A percentile compares a stretch with the other conserved stretches of the same genome.
Evolutionary conservation across 768 basidiomycete genomes (phyloP).

Genomic region (Melanogaster broomeanus): DNA sequence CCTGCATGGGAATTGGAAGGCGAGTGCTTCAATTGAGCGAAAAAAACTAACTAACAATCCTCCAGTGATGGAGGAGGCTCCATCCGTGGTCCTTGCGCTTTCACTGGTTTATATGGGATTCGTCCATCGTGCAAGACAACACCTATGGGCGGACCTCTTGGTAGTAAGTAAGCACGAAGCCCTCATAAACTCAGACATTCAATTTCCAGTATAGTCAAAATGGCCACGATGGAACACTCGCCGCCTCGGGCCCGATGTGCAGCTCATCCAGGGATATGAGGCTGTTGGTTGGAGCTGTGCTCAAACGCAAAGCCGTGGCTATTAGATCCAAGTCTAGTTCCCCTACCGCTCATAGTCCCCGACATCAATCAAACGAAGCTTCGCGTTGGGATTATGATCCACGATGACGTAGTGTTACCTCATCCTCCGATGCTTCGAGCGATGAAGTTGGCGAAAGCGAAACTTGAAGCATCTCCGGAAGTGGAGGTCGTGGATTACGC

Average conservation of each 20-base stretch:
- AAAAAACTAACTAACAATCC: not conserved
- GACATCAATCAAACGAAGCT: constrained; percentile 31
- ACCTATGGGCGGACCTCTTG: constrained; percentile 11
- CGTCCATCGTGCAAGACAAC: constrained; percentile 39
- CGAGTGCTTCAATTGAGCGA: constrained; percentile 13
- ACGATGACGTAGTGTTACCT: constrained; percentile 40
- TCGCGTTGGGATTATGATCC: constrained; percentile 28
- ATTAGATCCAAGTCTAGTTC: constrained; percentile 36
- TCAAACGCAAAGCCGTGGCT: constrained; percentile 42
- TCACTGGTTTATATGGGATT: constrained; percentile 42
- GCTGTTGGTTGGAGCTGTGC: constrained; percentile 18
- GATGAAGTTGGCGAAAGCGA: constrained; percentile 36
- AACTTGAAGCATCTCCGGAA: constrained; percentile 32
- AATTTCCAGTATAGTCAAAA: constrained; percentile 16
- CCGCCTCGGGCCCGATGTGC: constrained; percentile 28
- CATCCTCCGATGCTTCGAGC: constrained; percentile 45
- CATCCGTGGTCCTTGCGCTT: constrained; percentile 39
- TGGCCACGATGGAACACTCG: constrained; percentile 20
- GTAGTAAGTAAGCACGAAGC: constrained; percentile 17
- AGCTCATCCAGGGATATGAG: constrained; percentile 26
- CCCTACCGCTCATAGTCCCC: constrained; percentile 27
- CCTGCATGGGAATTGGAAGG: constrained; percentile 47
- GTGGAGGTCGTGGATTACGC: constrained; percentile 39
- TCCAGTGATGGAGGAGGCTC: constrained; percentile 37
- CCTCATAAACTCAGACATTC: constrained; percentile 10